phyloP scores from a whole-genome alignment of 108 stramenopile species.

The Stephanodiscus triporus region DNA sequence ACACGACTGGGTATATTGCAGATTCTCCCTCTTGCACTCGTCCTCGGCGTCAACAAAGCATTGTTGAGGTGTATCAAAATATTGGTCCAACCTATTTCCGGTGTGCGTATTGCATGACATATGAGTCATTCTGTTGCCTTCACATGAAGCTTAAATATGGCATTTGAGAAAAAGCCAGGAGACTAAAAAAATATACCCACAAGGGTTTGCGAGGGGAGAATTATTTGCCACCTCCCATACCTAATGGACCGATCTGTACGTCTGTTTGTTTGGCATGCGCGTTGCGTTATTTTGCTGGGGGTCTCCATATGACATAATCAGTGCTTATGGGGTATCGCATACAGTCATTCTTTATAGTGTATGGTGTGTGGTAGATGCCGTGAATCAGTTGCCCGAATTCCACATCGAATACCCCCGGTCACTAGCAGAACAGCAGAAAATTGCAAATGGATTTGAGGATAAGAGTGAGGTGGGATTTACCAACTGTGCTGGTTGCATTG shows the following conservation, averaged over 20 bases:
- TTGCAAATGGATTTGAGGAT: conserved; percentile 33
- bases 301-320: conserved; percentile 26
- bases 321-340: conserved; percentile 12
- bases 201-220: not conserved
- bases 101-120: not conserved
- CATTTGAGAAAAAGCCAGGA: too few species aligned
- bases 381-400: conserved; percentile 10
- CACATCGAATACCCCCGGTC: conserved; percentile 19
- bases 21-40: too few species aligned
- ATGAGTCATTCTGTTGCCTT: not conserved
- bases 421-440: conserved; percentile 14
- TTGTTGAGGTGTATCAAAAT: too few species aligned
- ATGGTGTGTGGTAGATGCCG: conserved; percentile 18
- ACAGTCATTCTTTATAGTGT: conserved; percentile 11
- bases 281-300: conserved; percentile 38
- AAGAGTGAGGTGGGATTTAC: conserved; percentile 16
- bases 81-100: not conserved
- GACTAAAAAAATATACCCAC: not conserved
- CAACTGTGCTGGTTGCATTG: conserved; percentile 43
- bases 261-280: conserved; percentile 17
- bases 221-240: not conserved
- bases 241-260: conserved; percentile 15
- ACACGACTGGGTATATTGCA: too few species aligned
- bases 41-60: too few species aligned
- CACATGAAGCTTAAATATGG: not conserved